Evolutionary conservation across 306 rosid genomes (phyloP).

Genomic region (Glycine tomentella): DNA sequence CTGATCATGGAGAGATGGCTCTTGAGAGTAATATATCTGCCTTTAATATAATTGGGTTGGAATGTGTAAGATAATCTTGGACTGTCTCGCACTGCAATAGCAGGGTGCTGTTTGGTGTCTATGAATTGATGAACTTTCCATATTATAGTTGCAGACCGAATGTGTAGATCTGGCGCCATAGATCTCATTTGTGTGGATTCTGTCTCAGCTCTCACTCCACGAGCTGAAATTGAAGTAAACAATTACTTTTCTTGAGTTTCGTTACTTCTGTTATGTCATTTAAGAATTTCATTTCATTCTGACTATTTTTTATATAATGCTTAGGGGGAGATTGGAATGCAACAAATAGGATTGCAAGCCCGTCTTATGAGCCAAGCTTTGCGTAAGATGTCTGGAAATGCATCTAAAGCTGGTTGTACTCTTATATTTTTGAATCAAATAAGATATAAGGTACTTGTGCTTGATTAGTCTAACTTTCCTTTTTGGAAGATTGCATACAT

Average conservation of each 20-base stretch:
- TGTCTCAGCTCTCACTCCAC: conserved; percentile 98
- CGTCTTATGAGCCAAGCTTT: conserved; percentile 99
- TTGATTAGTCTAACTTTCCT: conserved; percentile 35
- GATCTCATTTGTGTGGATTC: conserved; percentile 98
- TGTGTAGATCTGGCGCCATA: conserved; percentile 98
- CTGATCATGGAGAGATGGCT: conserved; percentile 99
- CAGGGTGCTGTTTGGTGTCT: conserved; percentile 31
- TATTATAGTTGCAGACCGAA: conserved; percentile 90
- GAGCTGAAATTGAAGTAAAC: conserved; percentile 95
- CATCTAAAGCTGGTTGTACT: conserved; percentile 99
- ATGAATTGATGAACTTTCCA: conserved; percentile 46
- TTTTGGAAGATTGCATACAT: conserved; percentile 12
- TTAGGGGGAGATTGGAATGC: conserved; percentile 99
- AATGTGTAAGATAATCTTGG: conserved; percentile 37
- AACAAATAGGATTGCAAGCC: conserved; percentile 99
- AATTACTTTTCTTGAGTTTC: conserved; percentile 18
- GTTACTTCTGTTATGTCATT: conserved; percentile 23
- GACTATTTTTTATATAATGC: conserved; percentile 43
- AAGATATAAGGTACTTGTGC: conserved; percentile 84
- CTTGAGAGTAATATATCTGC: conserved; percentile 84
- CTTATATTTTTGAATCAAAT: conserved; percentile 94
- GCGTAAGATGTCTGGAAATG: conserved; percentile 99
- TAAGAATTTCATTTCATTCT: conserved; percentile 34
- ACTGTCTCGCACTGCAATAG: conserved; percentile 30
- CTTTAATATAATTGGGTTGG: conserved; percentile 42